Evolutionary conservation across 805 yeast species (phyloP).

Genomic region (Myxozyma neglecta): DNA sequence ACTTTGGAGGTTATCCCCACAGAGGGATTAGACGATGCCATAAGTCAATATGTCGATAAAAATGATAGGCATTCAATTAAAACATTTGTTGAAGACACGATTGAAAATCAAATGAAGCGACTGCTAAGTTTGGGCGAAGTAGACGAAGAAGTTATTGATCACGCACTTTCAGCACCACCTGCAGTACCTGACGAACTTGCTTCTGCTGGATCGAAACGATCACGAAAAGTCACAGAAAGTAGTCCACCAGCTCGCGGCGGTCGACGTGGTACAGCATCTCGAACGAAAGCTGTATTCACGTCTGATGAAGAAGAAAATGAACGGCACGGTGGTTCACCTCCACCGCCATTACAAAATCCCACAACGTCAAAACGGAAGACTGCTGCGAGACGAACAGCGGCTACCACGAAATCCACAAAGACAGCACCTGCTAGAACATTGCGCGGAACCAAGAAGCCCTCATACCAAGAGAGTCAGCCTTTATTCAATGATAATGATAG

Average conservation of each 20-base stretch:
- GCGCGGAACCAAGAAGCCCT: background rate
- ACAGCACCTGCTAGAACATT: background rate
- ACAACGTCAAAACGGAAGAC: background rate
- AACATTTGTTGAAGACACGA: conserved; percentile 40
- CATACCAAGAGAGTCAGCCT: background rate
- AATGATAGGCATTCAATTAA: conserved; percentile 76
- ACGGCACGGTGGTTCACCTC: too few relatives aligned
- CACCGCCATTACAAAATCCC: too few relatives aligned
- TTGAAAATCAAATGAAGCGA: conserved; percentile 34
- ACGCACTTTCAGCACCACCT: conserved; percentile 7
- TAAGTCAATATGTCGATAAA: conserved; percentile 70
- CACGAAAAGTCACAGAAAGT: background rate
- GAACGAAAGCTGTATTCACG: background rate
- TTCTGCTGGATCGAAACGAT: background rate
- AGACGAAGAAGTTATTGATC: conserved; percentile 31
- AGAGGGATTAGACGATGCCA: conserved; percentile 69
- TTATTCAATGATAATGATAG: background rate
- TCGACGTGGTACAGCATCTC: background rate
- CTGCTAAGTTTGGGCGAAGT: conserved; percentile 34
- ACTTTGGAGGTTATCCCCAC: conserved; percentile 72
- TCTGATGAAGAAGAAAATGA: background rate
- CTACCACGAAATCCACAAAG: background rate
- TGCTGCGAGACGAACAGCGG: background rate
- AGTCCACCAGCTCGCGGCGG: background rate
- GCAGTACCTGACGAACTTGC: conserved; percentile 3